phyloP scores from a whole-genome alignment of 352 stramenopile genomes.

The Thalassiosira sp. region DNA sequence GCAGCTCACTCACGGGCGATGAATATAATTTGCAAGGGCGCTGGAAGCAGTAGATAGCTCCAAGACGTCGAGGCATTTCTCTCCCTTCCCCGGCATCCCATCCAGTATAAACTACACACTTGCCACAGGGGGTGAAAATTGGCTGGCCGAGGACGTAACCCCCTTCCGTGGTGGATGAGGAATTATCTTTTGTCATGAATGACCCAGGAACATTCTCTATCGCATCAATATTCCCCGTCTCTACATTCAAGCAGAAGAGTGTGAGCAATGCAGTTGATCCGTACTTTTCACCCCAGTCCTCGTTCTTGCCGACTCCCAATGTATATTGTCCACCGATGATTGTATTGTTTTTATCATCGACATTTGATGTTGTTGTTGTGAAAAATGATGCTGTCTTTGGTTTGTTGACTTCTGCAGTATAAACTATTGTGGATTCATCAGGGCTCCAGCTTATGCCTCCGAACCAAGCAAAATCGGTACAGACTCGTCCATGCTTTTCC shows the following conservation, averaged over 20 bases:
- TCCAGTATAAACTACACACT: slow-evolving; percentile 66
- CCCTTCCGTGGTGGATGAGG: slow-evolving; percentile 22
- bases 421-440: slow-evolving; percentile 65
- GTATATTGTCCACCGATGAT: slow-evolving; percentile 58
- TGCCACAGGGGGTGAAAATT: slow-evolving; percentile 56
- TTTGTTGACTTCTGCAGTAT: slow-evolving; percentile 63
- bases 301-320: slow-evolving; percentile 61
- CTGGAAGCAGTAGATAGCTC: slow-evolving; percentile 75
- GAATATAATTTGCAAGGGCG: slow-evolving; percentile 65
- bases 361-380: neutral
- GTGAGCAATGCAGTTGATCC: slow-evolving; percentile 51
- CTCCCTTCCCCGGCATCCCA: slow-evolving; percentile 69
- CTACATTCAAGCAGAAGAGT: slow-evolving; percentile 65
- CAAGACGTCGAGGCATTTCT: slow-evolving; percentile 62
- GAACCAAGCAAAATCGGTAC: slow-evolving; percentile 60
- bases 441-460: slow-evolving; percentile 60
- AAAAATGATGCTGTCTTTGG: slow-evolving; percentile 66
- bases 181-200: slow-evolving; percentile 18
- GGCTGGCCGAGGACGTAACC: slow-evolving; percentile 62
- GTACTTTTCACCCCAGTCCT: slow-evolving; percentile 78
- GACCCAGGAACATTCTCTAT: slow-evolving; percentile 61
- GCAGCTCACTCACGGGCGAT: slow-evolving; percentile 53
- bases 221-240: slow-evolving; percentile 51
- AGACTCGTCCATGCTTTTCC: slow-evolving; percentile 58
- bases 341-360: slow-evolving; percentile 2